Conservation (phyloP, 495 filamentous ascomycete species). For the Aspergillus kassunensis region DNA sequence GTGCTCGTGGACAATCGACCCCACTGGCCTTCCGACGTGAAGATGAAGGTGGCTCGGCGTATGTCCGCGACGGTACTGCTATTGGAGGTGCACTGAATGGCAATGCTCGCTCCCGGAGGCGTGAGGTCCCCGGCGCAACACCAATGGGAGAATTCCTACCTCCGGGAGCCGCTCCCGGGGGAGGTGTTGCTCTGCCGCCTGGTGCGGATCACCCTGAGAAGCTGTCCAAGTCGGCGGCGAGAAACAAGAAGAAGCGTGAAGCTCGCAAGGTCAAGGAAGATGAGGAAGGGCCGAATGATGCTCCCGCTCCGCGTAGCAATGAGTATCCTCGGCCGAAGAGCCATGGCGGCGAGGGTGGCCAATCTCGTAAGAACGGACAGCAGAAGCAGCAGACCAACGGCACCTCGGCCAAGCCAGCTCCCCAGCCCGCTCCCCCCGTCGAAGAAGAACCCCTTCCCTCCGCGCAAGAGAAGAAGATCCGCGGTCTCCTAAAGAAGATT, state of each 20-base stretch:
- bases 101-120: constrained; percentile 67
- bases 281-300: no score
- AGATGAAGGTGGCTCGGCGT: constrained; percentile 91
- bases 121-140: constrained; percentile 78
- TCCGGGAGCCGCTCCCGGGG: constrained; percentile 65
- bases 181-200: constrained; percentile 58
- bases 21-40: constrained; percentile 96
- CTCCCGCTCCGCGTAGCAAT: no score
- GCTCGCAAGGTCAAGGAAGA: constrained; percentile 86
- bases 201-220: constrained; percentile 60
- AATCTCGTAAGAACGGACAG: constrained; percentile 29
- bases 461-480: constrained; percentile 79
- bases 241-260: constrained; percentile 99
- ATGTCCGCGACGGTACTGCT: constrained; percentile 71
- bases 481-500: constrained; percentile 91
- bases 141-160: constrained; percentile 56
- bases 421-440: constrained; percentile 26
- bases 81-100: constrained; percentile 63
- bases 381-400: constrained; percentile 32
- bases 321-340: constrained; percentile 58
- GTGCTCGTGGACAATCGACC: constrained; percentile 81
- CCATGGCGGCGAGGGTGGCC: constrained; percentile 25
- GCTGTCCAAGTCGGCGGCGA: constrained; percentile 80
- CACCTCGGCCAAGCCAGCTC: constrained; percentile 42
- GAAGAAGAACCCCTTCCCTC: constrained; percentile 31